Conservation (phyloP, 345 rosid species). For the Raphanus sativus region DNA sequence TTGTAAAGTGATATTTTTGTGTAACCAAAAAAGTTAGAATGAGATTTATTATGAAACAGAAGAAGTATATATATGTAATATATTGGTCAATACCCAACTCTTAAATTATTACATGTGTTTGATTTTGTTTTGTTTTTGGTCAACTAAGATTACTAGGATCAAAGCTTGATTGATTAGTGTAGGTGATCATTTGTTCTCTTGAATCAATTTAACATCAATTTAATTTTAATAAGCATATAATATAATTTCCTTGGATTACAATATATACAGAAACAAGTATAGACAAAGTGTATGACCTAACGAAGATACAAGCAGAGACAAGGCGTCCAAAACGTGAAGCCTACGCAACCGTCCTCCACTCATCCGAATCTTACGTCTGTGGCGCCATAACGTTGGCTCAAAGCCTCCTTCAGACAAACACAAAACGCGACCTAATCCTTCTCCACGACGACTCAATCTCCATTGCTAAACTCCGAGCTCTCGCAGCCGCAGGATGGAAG, state of each 20-base stretch:
- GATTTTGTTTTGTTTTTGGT: neutral
- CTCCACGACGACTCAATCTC: constrained; percentile 81
- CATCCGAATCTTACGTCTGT: constrained; percentile 79
- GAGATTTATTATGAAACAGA: too few species aligned
- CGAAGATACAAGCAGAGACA: constrained; percentile 52
- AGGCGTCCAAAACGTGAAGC: constrained; percentile 65
- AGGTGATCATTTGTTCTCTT: neutral
- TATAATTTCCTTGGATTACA: neutral
- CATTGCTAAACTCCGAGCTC: constrained; percentile 54
- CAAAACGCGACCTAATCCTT: constrained; percentile 80
- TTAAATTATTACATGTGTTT: neutral
- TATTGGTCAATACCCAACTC: neutral
- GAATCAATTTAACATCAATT: neutral
- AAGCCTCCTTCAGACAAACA: constrained; percentile 75
- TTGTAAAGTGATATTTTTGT: too few species aligned
- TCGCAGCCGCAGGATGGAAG: constrained; percentile 76
- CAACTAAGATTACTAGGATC: neutral
- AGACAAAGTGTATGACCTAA: constrained; percentile 59
- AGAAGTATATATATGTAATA: neutral
- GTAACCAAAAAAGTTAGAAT: too few species aligned
- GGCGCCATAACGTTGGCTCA: constrained; percentile 91
- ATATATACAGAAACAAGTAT: constrained; percentile 43
- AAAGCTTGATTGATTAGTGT: neutral
- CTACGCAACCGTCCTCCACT: constrained; percentile 87
- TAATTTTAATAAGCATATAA: neutral